Evolutionary conservation across 768 basidiomycete genomes (phyloP), one percentile per base, ranked within the genome.

Genomic region (Mycena venus): DNA sequence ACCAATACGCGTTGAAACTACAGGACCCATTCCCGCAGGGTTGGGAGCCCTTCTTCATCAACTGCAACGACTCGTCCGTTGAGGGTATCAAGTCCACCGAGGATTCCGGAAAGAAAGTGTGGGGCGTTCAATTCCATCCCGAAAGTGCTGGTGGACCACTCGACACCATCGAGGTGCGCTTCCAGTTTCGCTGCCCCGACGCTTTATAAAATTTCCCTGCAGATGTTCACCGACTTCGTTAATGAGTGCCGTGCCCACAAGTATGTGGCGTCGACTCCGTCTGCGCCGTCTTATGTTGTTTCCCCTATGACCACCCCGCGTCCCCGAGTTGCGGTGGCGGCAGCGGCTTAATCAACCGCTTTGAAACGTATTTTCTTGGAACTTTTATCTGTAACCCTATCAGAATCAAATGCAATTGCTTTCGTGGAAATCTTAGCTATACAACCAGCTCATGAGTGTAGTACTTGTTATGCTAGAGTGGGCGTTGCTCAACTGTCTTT

Each of bases 31-130:
- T 99, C 95, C 98, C 98, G 31, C 86, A 89, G 70, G 98, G 97
- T 21, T 99, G 96, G 97, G 96, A 98, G 78, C 98, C 98, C 0
- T 99, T 98, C 90, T 99, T 99, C 88, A 98, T 99, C 87, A 99
- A 99, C 85, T 98, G 96, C 86, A 99, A 99, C 80, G 98, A 99
- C 85, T 99, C 98, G 19, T 98, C 96, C 1, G 97, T 99, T 19
- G 98, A 99, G 82, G 98, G 98, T 44, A 98, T 99, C 89, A 99
- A 97, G 85, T 97, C 96, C 21, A 98, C 98, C 2, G 80, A 86
- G 0, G 94, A 93, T 12, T 97, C 96, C 27, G 96, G 96, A 66
- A 96, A 93, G 86, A 93, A 92, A 75, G 90, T 99, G 34, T 99
- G 97, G 96, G 98, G 98, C 77, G 98, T 99, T 25, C 98, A 99